Base-by-base conservation (phyloP, 2,329 filamentous ascomycete genomes). In the Penicillium sp. region DNA sequence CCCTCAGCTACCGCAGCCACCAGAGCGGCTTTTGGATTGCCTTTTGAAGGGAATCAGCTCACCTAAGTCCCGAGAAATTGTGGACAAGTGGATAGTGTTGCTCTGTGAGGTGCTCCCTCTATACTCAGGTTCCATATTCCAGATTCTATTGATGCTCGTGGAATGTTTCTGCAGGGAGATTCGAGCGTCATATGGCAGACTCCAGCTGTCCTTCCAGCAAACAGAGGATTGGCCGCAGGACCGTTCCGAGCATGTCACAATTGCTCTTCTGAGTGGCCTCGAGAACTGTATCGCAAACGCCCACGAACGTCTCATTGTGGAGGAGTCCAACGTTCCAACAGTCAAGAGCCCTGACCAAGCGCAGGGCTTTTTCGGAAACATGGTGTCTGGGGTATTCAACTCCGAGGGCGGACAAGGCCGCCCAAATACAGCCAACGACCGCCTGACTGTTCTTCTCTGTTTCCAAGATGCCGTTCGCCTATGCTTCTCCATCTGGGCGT, bases 391-490 rank as follows among this genome's bases (percentile, higher is more conserved):
- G 1, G 87, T 95, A 0, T 95, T 95, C 64, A 79, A 88, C 33
- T 81, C 85, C 1, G 89, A 96, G 52, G 76, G 80, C 1, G 82
- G 79, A 2, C 86, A 90, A 53, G 78, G 82, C n/a, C 83, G 89
- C 43, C 88, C 84, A 52, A 82, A 84, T 7, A 89, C 87, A n/a
- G 89, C 90, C 8, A 98, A 97, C 62, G 91, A 93, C 60, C 82
- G 91, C 40, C 76, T 98, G 21, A 97, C 93, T 0, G 91, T 98
- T 19, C 77, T 96, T 38, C 76, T 98, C n/a, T 94, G 90, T 10
- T 95, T 98, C 65, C 91, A 97, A 67, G 94, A 98, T 66, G 88
- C 90, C 1, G 88, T 97, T 51, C 82, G 88, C 22, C 87, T 95
- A 43, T 95, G 90, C 68, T 94, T 95, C 65, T 82, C 77, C 12